Evolutionary conservation across 257 asterid species (phyloP).

Genomic region (Jasminum sambac): DNA sequence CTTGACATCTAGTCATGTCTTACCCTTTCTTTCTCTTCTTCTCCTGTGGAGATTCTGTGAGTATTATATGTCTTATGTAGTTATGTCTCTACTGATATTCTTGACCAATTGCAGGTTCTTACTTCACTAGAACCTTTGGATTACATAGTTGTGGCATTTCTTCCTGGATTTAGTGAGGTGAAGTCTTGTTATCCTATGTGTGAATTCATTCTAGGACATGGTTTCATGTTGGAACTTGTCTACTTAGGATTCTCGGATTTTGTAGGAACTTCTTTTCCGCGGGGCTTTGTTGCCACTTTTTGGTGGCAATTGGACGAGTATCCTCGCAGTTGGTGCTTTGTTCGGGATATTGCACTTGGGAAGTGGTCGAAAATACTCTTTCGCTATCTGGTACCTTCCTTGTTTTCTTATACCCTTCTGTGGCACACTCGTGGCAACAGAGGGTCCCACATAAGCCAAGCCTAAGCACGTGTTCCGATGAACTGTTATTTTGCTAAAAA

Average conservation of each 20-base stretch:
- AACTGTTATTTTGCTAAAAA: too few species aligned
- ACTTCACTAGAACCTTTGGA: slow-evolving; percentile 77
- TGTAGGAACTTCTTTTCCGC: slow-evolving; percentile 84
- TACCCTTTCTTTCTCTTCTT: neutral
- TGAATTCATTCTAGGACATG: neutral
- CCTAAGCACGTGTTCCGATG: too few species aligned
- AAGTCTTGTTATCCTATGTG: neutral
- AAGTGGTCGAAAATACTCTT: slow-evolving; percentile 85
- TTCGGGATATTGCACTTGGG: slow-evolving; percentile 84
- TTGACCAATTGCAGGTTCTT: slow-evolving; percentile 57
- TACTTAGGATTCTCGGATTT: slow-evolving; percentile 18
- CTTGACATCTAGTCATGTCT: too few species aligned
- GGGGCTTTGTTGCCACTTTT: slow-evolving; percentile 80
- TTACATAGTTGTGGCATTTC: slow-evolving; percentile 72
- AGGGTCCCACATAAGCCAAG: neutral
- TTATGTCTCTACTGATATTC: neutral
- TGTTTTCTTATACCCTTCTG: neutral
- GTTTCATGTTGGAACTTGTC: slow-evolving; percentile 12
- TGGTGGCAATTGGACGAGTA: slow-evolving; percentile 55
- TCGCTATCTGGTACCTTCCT: slow-evolving; percentile 66
- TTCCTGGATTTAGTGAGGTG: slow-evolving; percentile 90
- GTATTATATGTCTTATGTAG: neutral
- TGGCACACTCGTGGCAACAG: neutral
- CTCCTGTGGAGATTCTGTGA: neutral
- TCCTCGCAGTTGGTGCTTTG: slow-evolving; percentile 58